Conservation (phyloP, 352 stramenopile genomes). For the Phytophthora foliorum region DNA sequence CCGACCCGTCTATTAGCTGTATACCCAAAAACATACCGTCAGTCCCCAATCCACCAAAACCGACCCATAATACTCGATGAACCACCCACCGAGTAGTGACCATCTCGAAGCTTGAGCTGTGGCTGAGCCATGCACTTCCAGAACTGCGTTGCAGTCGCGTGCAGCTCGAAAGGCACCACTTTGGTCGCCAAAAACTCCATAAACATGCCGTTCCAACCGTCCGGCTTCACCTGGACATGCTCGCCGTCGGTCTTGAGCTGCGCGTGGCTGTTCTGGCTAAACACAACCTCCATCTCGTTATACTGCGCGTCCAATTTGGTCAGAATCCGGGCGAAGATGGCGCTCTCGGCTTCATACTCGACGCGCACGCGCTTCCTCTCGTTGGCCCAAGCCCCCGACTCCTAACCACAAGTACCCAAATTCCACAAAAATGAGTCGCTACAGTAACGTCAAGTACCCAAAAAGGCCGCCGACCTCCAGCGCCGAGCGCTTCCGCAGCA, state of each 20-base stretch:
- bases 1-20: constrained; percentile 32
- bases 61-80: no score
- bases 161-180: constrained; percentile 36
- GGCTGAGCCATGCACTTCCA: constrained; percentile 36
- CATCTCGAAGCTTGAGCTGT: constrained; percentile 37
- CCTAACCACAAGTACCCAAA: background rate
- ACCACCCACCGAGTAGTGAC: constrained; percentile 43
- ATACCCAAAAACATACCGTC: background rate
- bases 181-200: constrained; percentile 43
- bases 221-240: constrained; percentile 40
- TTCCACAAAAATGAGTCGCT: no score
- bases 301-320: constrained; percentile 33
- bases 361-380: constrained; percentile 36
- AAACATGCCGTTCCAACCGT: constrained; percentile 42
- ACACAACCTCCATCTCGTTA: constrained; percentile 22
- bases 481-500: constrained; percentile 39
- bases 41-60: background rate
- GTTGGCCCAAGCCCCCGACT: constrained; percentile 19
- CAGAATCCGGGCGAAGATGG: constrained; percentile 29
- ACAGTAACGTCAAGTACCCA: no score
- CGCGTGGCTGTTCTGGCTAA: constrained; percentile 23
- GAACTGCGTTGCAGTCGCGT: constrained; percentile 28
- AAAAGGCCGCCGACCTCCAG: constrained; percentile 11
- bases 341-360: constrained; percentile 28
- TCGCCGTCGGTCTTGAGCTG: constrained; percentile 24